Evolutionary conservation across 2,329 filamentous ascomycete genomes (phyloP), one percentile per base, ranked within the genome.

Genomic region (Penicillium crustosum): DNA sequence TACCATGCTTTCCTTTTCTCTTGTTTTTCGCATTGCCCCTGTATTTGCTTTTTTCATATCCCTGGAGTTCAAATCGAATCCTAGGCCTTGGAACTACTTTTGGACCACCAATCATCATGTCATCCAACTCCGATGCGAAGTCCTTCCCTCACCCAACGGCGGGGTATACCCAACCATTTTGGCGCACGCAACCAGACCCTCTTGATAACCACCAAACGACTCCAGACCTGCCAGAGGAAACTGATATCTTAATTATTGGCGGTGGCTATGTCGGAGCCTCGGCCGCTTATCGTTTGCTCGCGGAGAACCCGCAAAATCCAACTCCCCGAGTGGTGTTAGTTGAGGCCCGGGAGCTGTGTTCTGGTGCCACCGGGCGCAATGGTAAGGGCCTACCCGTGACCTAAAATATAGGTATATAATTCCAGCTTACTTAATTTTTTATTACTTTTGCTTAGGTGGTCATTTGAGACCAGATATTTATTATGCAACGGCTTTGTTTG

Each of bases 221-320:
- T 2, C 33, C 51, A 25, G 49, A 68, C 2, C 62, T 81, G 0
- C 79, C 78, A 0, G 31, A 49, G 0, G 53, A 73, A 36, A 68
- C 68, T 17, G 79, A 82, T 29, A 73, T 82, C 39, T 68, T 77
- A 7, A 75, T 82, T 29, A 75, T 82, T 6, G 80, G 80, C 0
- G 73, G 77, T 4, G 80, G 81, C 0, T 79, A 77, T 45, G 73
- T 79, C 0, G 80, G 80, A 0, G 73, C 73, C 0, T 73, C 75
- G 0, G 71, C 75, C 1, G 75, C 75, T 0, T 78, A 78, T 47
- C 75, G 81, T 52, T 69, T 78, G 6, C 55, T 78, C 1, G 55
- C 48, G 4, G 56, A 57, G 15, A 23, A 48, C 60, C 21, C 50
- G 47, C 41, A 60, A 60, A 21, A 48, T 43, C 25, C 62, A 59